phyloP scores from a whole-genome alignment of 1,139 yeast genomes.

The Candida albicans region DNA sequence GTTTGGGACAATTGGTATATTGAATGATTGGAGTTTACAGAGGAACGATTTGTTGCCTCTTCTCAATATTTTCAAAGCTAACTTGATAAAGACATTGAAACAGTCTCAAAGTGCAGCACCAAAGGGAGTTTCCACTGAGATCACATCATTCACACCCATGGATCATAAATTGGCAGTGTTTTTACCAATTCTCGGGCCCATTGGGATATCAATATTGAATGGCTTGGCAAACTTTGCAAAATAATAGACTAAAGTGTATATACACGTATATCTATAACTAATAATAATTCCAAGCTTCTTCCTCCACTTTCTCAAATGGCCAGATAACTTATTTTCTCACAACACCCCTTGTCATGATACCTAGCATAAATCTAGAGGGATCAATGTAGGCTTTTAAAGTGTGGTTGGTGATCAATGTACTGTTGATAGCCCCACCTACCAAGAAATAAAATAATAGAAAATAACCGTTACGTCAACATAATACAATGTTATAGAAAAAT shows the following conservation, averaged over 20 bases:
- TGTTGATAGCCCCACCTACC: too few relatives aligned
- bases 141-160: conserved; percentile 84
- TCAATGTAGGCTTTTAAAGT: too few relatives aligned
- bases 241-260: neutral
- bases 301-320: too few relatives aligned
- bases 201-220: conserved; percentile 22
- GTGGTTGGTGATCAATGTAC: too few relatives aligned
- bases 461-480: too few relatives aligned
- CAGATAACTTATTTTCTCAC: too few relatives aligned
- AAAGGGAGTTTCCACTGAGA: conserved; percentile 52
- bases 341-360: too few relatives aligned
- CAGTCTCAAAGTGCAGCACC: conserved; percentile 50
- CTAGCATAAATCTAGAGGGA: too few relatives aligned
- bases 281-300: too few relatives aligned
- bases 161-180: conserved; percentile 94
- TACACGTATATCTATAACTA: too few relatives aligned
- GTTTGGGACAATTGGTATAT: conserved; percentile 76
- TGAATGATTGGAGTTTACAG: conserved; percentile 39
- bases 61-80: conserved; percentile 71
- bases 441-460: too few relatives aligned
- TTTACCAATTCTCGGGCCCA: conserved; percentile 84
- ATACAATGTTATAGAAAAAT: too few relatives aligned
- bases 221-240: neutral
- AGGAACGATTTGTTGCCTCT: conserved; percentile 53
- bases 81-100: conserved; percentile 72